These are phyloP conservation scores for Nectriaceae sp. DNA, from an alignment of 2,329 filamentous ascomycete species.

Conservation along the genomic window DNA sequence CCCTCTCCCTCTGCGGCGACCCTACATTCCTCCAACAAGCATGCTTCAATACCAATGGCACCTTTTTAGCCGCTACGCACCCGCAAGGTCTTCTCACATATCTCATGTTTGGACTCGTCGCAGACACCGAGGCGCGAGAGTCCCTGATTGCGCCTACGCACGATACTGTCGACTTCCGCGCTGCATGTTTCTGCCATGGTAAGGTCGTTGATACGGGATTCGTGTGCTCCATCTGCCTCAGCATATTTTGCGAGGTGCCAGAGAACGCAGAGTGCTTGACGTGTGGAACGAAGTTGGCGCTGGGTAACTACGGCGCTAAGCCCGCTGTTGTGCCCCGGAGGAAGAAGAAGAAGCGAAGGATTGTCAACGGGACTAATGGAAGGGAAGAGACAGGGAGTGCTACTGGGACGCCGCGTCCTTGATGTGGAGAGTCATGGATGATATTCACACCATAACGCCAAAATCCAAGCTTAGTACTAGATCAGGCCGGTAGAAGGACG, in stretches of 20 bases:
- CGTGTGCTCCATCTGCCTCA: conserved; percentile 94
- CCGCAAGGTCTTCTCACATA: conserved; percentile 82
- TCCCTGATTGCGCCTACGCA: conserved; percentile 78
- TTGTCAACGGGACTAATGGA: conserved; percentile 49
- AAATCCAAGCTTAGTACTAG: not conserved
- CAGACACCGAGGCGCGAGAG: conserved; percentile 56
- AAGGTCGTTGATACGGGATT: conserved; percentile 89
- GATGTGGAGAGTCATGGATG: conserved; percentile 38
- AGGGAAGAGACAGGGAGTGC: conserved; percentile 61
- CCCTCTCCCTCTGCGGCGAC: conserved; percentile 80
- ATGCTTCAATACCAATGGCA: conserved; percentile 61
- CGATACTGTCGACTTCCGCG: conserved; percentile 90
- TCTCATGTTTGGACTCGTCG: conserved; percentile 90
- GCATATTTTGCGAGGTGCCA: conserved; percentile 78
- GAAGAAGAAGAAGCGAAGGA: conserved; percentile 77
- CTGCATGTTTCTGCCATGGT: conserved; percentile 97
- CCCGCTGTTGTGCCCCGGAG: conserved; percentile 72
- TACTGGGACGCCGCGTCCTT: conserved; percentile 58
- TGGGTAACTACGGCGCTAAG: conserved; percentile 74
- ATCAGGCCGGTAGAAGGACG: no score
- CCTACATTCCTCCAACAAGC: conserved; percentile 96
- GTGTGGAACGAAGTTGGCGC: conserved; percentile 75
- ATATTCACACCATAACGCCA: conserved; percentile 8
- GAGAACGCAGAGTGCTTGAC: conserved; percentile 73
- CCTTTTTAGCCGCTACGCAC: conserved; percentile 53